phyloP scores from a whole-genome alignment of 805 yeast species.

The Pichia phayaonensis region DNA sequence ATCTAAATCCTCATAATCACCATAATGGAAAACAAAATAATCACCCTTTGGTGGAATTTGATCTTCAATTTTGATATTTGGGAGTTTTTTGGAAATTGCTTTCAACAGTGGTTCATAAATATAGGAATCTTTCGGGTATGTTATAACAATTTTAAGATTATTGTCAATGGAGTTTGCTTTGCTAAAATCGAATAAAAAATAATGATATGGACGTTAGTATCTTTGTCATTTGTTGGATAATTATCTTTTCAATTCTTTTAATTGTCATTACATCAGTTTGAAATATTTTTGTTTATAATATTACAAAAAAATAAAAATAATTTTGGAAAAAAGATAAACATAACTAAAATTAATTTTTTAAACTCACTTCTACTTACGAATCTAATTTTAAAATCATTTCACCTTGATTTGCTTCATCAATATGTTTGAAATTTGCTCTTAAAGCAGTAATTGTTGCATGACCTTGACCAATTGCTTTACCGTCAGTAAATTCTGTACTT shows the following conservation, averaged over 20 bases:
- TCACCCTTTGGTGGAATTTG: slow-evolving; percentile 19
- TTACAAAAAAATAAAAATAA: slow-evolving; percentile 1
- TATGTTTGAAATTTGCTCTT: slow-evolving; percentile 59
- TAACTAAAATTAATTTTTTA: background rate
- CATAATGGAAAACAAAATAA: slow-evolving; percentile 54
- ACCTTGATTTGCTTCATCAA: slow-evolving; percentile 41
- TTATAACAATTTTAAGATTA: slow-evolving; percentile 23
- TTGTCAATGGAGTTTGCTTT: background rate
- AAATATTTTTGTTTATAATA: background rate
- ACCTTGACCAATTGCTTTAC: slow-evolving; percentile 58
- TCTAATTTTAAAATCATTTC: slow-evolving; percentile 39
- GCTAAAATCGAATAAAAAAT: background rate
- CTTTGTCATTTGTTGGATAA: background rate
- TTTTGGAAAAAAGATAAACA: background rate
- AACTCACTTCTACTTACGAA: background rate
- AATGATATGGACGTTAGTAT: background rate
- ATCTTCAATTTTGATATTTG: slow-evolving; percentile 2
- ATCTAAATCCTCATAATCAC: slow-evolving; percentile 84
- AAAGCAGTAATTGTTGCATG: slow-evolving; percentile 61
- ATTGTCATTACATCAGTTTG: background rate
- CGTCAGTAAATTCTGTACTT: slow-evolving; percentile 50
- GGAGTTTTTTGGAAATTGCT: slow-evolving; percentile 27
- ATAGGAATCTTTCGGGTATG: slow-evolving; percentile 34
- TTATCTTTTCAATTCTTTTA: background rate
- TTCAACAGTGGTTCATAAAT: slow-evolving; percentile 34